Evolutionary conservation across 345 rosid genomes (phyloP), one percentile per base, ranked within the genome.

Genomic region (Eutrema heterophyllum): DNA sequence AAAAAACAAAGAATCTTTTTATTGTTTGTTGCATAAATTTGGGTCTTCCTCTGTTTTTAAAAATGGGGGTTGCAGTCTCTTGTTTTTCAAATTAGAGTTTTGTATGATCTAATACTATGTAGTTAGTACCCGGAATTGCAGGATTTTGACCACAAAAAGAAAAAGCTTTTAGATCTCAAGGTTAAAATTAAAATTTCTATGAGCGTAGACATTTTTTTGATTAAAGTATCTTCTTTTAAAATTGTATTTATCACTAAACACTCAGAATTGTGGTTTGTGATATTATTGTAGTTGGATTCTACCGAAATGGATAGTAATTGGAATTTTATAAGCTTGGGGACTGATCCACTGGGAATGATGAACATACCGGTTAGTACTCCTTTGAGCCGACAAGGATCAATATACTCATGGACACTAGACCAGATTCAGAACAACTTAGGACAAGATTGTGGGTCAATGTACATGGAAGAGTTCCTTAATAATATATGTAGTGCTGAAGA

Each of bases 401-500:
- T 93, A 81, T 91, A 84, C 76, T 73, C 92, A 4, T 69, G 85
- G 74, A 93, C 94, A 18, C 84, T 91, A 29, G 96, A 88, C 16
- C 96, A 87, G 80, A 81, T 86, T 59, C 90, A 85, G 65, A 83
- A 70, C 82, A 80, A 82, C 5, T 64, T 91, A 71, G 92, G 88
- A 1, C 86, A 82, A 76, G 89, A 91, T 53, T 90, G 82, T 79
- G 96, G 92, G 57, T 88, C 94, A 50, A 88, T 91, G 94, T 91
- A 93, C 78, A 82, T 89, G 92, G 94, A 89, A 67, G 98, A 84
- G 60, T 53, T 89, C 78, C 76, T 87, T 16, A 86, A 80, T 78
- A 84, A 62, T 66, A 81, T 86, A 71, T 82, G 75, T 87, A 89
- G 46, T 68, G 85, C 87, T n/a, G 89, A 87, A 76, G 89, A 82